Evolutionary conservation across 2,329 filamentous ascomycete genomes (phyloP).

Genomic region (Neurospora sp.): DNA sequence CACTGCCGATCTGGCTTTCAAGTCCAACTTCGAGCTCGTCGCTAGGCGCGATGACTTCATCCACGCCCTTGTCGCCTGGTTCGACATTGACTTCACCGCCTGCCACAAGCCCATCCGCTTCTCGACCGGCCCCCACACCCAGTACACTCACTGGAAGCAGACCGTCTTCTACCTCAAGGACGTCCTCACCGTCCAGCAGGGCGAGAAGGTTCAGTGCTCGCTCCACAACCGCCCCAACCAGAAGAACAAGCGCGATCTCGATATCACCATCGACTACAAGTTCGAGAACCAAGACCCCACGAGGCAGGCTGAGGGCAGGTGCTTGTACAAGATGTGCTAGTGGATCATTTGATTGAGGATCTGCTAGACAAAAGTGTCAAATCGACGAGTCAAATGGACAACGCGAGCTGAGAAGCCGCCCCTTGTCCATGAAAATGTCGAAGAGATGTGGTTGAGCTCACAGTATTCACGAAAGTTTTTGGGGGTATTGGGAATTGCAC

Average conservation of each 20-base stretch:
- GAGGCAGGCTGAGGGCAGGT: slow-evolving; percentile 58
- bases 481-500: not conserved
- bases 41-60: slow-evolving; percentile 86
- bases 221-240: slow-evolving; percentile 81
- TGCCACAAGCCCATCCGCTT: slow-evolving; percentile 98
- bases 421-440: not conserved
- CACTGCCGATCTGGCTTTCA: slow-evolving; percentile 74
- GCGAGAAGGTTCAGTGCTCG: slow-evolving; percentile 65
- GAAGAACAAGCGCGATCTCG: slow-evolving; percentile 90
- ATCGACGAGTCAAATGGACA: not conserved
- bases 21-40: slow-evolving; percentile 63
- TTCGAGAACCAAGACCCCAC: slow-evolving; percentile 67
- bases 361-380: not conserved
- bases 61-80: slow-evolving; percentile 95
- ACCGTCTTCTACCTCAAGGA: slow-evolving; percentile 97
- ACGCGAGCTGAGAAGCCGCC: not conserved
- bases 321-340: slow-evolving; percentile 73
- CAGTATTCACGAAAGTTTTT: not conserved
- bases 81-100: slow-evolving; percentile 96
- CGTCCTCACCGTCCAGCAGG: slow-evolving; percentile 81
- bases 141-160: slow-evolving; percentile 99
- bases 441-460: not conserved
- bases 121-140: slow-evolving; percentile 93
- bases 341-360: not conserved
- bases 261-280: slow-evolving; percentile 79